phyloP scores from a whole-genome alignment of 257 asterid genomes.

The Fraxinus americana region DNA sequence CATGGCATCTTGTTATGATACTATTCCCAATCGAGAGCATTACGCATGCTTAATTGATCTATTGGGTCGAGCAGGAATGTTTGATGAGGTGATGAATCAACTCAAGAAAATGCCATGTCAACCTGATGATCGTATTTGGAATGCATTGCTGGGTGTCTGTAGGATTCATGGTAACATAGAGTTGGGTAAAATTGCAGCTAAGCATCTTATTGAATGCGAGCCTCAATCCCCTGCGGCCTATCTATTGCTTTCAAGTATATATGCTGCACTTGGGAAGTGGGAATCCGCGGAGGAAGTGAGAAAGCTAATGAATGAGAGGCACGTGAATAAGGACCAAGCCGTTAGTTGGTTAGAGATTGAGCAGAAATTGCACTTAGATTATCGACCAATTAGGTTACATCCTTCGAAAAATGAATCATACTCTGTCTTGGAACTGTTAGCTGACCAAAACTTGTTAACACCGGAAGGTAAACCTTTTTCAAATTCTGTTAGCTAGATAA shows the following conservation, averaged over 20 bases:
- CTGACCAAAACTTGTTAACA: constrained; percentile 30
- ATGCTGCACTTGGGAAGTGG: constrained; percentile 64
- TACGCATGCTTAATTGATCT: constrained; percentile 65
- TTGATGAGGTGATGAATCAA: constrained; percentile 49
- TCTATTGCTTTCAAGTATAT: constrained; percentile 49
- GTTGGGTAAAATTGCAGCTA: constrained; percentile 49
- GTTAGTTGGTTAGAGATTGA: constrained; percentile 70
- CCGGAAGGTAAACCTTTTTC: not conserved
- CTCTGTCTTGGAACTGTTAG: constrained; percentile 39
- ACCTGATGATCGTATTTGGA: constrained; percentile 60
- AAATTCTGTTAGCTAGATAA: not conserved
- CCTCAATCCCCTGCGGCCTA: constrained; percentile 48
- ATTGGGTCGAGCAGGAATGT: constrained; percentile 56
- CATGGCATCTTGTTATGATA: constrained; percentile 42
- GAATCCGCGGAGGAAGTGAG: constrained; percentile 55
- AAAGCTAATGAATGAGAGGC: constrained; percentile 40
- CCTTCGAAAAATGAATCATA: constrained; percentile 27
- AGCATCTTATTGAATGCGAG: constrained; percentile 54
- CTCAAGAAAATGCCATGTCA: constrained; percentile 50
- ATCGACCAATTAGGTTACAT: constrained; percentile 23
- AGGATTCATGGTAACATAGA: constrained; percentile 55
- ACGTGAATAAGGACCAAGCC: constrained; percentile 35
- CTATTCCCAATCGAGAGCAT: constrained; percentile 58
- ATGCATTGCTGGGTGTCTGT: constrained; percentile 61
- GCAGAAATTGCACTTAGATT: constrained; percentile 33